Evolutionary conservation across 208 protist species (phyloP).

Genomic region (Trypanosoma caninum): DNA sequence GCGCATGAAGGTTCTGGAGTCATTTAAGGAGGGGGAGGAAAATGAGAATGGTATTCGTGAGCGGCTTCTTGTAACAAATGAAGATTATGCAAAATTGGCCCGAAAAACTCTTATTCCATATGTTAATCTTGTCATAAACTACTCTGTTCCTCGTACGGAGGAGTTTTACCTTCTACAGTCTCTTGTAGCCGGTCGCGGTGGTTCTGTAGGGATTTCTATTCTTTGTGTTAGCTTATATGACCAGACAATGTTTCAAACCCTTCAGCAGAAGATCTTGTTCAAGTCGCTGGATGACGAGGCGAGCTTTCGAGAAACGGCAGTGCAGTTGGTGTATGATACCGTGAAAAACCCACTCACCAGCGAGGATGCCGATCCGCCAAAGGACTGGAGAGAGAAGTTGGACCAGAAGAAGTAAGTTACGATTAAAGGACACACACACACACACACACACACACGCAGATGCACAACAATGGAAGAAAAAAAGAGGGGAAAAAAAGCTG

Average conservation of each 20-base stretch:
- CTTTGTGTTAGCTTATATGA: constrained; percentile 63
- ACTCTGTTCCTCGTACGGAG: constrained; percentile 69
- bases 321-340: constrained; percentile 84
- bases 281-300: constrained; percentile 57
- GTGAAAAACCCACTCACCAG: constrained; percentile 53
- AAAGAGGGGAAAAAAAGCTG: constrained; percentile 8
- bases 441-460: background rate
- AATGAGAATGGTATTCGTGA: constrained; percentile 80
- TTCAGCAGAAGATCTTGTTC: constrained; percentile 67
- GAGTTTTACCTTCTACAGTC: constrained; percentile 89
- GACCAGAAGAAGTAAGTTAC: constrained; percentile 37
- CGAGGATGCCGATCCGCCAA: constrained; percentile 70
- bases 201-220: constrained; percentile 79
- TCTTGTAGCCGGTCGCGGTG: constrained; percentile 70
- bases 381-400: constrained; percentile 71
- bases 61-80: constrained; percentile 87
- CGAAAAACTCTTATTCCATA: constrained; percentile 86
- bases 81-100: constrained; percentile 90
- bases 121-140: constrained; percentile 90
- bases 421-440: background rate
- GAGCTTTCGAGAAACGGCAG: constrained; percentile 55
- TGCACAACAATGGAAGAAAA: background rate
- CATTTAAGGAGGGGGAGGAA: constrained; percentile 81
- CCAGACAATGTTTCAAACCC: constrained; percentile 40
- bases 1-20: constrained; percentile 65